Conservation (phyloP, 2,329 filamentous ascomycete species). For the Emergomyces africanus region DNA sequence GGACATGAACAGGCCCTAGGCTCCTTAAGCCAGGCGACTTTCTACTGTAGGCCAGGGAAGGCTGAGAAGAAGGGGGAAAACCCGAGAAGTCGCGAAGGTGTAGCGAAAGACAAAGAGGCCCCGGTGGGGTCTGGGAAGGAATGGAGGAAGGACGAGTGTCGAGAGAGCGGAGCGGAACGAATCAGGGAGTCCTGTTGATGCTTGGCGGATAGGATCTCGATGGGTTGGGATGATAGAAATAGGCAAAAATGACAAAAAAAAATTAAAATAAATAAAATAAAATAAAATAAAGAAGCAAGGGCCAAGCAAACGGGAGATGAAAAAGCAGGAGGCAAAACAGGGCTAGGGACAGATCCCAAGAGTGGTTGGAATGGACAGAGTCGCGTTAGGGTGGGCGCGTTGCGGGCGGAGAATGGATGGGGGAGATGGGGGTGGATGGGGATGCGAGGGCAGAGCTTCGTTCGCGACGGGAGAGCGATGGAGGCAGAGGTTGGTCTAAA, state of each 20-base stretch:
- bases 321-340: background rate
- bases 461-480: conserved; percentile 18
- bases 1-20: background rate
- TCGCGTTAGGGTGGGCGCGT: conserved; percentile 23
- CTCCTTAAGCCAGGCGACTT: conserved; percentile 1
- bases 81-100: background rate
- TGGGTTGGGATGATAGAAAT: conserved; percentile 10
- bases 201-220: conserved; percentile 16
- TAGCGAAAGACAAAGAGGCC: conserved; percentile 5
- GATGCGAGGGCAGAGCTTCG: conserved; percentile 13
- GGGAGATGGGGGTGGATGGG: conserved; percentile 21
- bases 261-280: background rate
- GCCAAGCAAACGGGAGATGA: background rate
- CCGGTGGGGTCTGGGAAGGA: conserved; percentile 2
- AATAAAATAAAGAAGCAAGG: too few species aligned
- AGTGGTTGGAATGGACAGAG: conserved; percentile 13
- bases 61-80: background rate
- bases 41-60: background rate
- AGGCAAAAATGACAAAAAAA: conserved; percentile 4
- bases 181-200: conserved; percentile 10
- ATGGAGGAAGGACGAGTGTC: conserved; percentile 10
- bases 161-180: conserved; percentile 9
- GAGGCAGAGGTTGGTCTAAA: too few species aligned
- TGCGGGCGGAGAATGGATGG: conserved; percentile 21
- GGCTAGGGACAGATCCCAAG: background rate